These are phyloP conservation scores for Spinacia oleracea DNA, from an alignment of 179 eudicot species.

Conservation along the genomic window DNA sequence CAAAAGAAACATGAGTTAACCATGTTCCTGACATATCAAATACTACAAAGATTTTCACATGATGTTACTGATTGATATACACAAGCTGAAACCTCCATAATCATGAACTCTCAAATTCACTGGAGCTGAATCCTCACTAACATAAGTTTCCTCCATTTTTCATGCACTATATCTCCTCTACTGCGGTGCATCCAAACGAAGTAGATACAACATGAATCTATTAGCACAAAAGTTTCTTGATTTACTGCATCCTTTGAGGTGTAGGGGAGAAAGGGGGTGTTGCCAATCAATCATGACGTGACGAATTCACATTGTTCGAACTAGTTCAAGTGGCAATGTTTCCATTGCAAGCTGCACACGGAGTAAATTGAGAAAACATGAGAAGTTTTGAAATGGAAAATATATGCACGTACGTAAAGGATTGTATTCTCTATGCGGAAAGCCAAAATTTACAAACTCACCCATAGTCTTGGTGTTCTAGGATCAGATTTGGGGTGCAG, in stretches of 20 bases:
- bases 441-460: conserved; percentile 25
- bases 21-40: not conserved
- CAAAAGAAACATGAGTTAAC: not conserved
- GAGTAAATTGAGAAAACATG: not conserved
- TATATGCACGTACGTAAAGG: conserved; percentile 5
- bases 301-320: conserved; percentile 40
- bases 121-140: not conserved
- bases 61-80: not conserved
- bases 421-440: not conserved
- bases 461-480: conserved; percentile 63
- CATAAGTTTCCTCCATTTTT: not conserved
- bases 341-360: conserved; percentile 57
- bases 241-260: not conserved
- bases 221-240: not conserved
- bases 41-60: not conserved
- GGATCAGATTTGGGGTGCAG: conserved; percentile 60
- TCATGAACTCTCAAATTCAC: not conserved
- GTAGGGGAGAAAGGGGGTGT: not conserved
- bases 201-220: not conserved
- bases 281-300: not conserved
- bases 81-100: not conserved
- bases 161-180: not conserved
- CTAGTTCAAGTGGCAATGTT: conserved; percentile 63
- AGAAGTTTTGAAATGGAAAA: not conserved
- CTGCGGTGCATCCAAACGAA: no score